Evolutionary conservation across 176 grass and related monocot species (phyloP), one percentile per base, ranked within the genome.

Genomic region (Pharus latifolius): DNA sequence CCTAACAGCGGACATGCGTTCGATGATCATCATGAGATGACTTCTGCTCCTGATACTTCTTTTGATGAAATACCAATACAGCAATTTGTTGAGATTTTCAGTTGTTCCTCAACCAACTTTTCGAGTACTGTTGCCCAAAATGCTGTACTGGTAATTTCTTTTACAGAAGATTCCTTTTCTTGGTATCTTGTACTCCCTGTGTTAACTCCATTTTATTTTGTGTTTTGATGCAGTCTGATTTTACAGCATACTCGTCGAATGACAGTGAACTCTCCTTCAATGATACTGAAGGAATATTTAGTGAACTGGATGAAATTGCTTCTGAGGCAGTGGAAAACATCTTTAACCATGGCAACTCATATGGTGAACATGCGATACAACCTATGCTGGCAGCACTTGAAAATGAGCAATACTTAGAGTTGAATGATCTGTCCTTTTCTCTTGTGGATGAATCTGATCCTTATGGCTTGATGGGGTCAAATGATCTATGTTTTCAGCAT

Each of bases 361-460:
- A 51, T 3, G 34, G 46, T 10, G 56, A 43, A 43, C 31, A 57
- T 54, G 60, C 12, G 5, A 40, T 61, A 2, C 43, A 60, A 29
- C 66, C 45, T 38, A 41, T 75, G 56, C 37, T 48, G 14, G 58
- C 56, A 41, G 67, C 61, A 42, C 34, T 81, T 49, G 56, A 66
- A 15, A 14, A 22, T 1, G 73, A 84, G 25, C 77, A 81, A 1
- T 84, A 78, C 70, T 5, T 84, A 20, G 88, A 91, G 57, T 63
- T 91, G 45, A 87, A 84, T 56, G 88, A 87, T 51, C 30, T 91
- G 34, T 34, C 10, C 7, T 87, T 64, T 56, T 73, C 32, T 53
- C 44, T 31, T 8, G 35, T 14, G 1, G 72, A 67, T 49, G 76
- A 60, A 19, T 63, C 55, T 26, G 54, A 23, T 73, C 15, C 51